Conservation (phyloP, 2,329 filamentous ascomycete species). For the Chrysosporium keratinophilum region DNA sequence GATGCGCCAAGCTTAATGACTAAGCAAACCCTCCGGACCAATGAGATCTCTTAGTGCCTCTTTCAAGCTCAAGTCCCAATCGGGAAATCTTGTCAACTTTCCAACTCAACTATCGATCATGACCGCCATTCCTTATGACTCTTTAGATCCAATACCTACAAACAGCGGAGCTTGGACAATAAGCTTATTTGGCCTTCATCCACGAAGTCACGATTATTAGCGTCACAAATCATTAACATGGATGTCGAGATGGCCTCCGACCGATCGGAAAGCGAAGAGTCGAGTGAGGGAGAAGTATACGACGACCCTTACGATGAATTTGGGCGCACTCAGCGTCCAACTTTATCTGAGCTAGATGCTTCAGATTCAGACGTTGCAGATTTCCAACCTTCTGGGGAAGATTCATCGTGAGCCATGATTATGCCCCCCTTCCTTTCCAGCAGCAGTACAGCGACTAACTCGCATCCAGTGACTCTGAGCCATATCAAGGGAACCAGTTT, state of each 20-base stretch:
- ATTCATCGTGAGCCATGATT: slow-evolving; percentile 10
- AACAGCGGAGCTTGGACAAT: too few relatives aligned
- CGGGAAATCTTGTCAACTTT: not conserved
- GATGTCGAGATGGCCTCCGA: slow-evolving; percentile 6
- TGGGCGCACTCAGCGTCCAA: not conserved
- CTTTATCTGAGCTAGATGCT: not conserved
- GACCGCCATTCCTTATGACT: too few relatives aligned
- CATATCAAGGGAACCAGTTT: slow-evolving; percentile 8
- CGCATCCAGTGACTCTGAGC: slow-evolving; percentile 6
- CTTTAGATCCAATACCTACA: too few relatives aligned
- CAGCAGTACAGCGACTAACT: not conserved
- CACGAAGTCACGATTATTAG: not conserved
- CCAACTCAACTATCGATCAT: not conserved
- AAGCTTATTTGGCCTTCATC: not conserved
- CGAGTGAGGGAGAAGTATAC: not conserved
- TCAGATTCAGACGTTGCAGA: slow-evolving; percentile 1
- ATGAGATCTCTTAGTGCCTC: not conserved
- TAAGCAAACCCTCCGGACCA: not conserved
- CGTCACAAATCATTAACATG: not conserved
- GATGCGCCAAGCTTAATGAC: not conserved
- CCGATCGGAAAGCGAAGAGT: slow-evolving; percentile 7
- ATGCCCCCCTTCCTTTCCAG: too few relatives aligned
- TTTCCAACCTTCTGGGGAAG: slow-evolving; percentile 5
- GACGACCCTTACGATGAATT: slow-evolving; percentile 8
- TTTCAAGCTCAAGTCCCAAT: not conserved